Evolutionary conservation across 1,284 basidiomycete genomes (phyloP).

Genomic region (Trichosporon asahii): DNA sequence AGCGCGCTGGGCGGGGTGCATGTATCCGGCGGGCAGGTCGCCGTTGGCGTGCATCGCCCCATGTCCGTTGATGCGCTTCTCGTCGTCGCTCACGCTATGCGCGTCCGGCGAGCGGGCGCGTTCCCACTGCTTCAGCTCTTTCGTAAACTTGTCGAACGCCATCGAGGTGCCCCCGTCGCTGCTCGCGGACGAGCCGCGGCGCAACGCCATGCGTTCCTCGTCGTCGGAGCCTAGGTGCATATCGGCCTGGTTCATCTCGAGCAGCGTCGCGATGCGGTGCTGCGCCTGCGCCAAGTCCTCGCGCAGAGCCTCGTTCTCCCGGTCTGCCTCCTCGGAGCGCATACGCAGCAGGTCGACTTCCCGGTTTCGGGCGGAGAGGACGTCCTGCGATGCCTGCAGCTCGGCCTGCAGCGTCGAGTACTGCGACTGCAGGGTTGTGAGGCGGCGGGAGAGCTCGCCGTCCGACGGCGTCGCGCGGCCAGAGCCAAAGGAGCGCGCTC

Average conservation of each 20-base stretch:
- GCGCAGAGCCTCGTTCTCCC: slow-evolving; percentile 57
- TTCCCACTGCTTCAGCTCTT: slow-evolving; percentile 50
- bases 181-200: slow-evolving; percentile 24
- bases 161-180: slow-evolving; percentile 40
- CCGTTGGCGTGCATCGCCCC: neutral
- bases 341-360: slow-evolving; percentile 64
- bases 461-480: slow-evolving; percentile 76
- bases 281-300: slow-evolving; percentile 71
- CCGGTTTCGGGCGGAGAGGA: slow-evolving; percentile 67
- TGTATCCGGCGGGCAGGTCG: neutral
- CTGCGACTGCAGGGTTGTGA: slow-evolving; percentile 68
- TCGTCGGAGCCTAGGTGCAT: slow-evolving; percentile 33
- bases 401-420: slow-evolving; percentile 71
- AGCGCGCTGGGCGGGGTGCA: neutral
- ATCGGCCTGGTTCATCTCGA: slow-evolving; percentile 39
- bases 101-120: slow-evolving; percentile 38
- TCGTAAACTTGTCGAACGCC: slow-evolving; percentile 50
- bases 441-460: slow-evolving; percentile 58
- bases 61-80: neutral
- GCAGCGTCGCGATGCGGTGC: slow-evolving; percentile 53
- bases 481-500: slow-evolving; percentile 62
- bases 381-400: slow-evolving; percentile 69
- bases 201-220: slow-evolving; percentile 25
- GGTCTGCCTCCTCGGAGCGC: slow-evolving; percentile 44
- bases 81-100: slow-evolving; percentile 12